These are phyloP conservation scores for Psidium guajava DNA, from an alignment of 345 rosid genomes.

Conservation along the genomic window DNA sequence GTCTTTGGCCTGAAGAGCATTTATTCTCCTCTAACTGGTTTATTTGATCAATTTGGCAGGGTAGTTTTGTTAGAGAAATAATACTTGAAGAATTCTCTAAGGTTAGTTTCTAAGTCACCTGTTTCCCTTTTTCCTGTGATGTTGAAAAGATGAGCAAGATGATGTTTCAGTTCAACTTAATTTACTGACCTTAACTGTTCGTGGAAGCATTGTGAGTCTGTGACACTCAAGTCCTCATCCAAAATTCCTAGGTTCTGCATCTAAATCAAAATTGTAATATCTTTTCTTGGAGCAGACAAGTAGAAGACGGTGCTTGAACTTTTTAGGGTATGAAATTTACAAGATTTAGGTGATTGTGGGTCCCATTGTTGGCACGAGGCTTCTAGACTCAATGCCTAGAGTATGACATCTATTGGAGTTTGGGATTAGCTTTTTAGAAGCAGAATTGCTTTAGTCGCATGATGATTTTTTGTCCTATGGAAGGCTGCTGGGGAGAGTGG, in stretches of 20 bases:
- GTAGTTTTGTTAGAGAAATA: constrained; percentile 75
- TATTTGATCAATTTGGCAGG: constrained; percentile 34
- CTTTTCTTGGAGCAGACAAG: background rate
- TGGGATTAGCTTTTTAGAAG: background rate
- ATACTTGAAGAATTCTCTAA: constrained; percentile 77
- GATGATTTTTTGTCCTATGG: background rate
- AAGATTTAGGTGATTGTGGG: background rate
- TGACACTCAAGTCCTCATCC: background rate
- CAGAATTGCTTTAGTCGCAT: background rate
- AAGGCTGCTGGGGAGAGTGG: background rate
- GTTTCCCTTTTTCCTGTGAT: background rate
- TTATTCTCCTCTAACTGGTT: background rate
- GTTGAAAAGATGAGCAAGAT: background rate
- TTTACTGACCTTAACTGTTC: background rate
- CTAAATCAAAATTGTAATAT: background rate
- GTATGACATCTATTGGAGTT: background rate
- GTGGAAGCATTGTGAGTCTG: background rate
- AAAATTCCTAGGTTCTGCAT: background rate
- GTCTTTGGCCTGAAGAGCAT: background rate
- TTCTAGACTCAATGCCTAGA: background rate
- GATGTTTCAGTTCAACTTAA: background rate
- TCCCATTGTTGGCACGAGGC: background rate
- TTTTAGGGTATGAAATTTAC: background rate
- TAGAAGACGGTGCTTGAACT: background rate
- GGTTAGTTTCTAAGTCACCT: constrained; percentile 26